Percentiles rank a stretch among this genome's conserved stretches.
Evolutionary conservation across 1,139 yeast genomes (phyloP).

Genomic region (Sugiyamaella novakii): DNA sequence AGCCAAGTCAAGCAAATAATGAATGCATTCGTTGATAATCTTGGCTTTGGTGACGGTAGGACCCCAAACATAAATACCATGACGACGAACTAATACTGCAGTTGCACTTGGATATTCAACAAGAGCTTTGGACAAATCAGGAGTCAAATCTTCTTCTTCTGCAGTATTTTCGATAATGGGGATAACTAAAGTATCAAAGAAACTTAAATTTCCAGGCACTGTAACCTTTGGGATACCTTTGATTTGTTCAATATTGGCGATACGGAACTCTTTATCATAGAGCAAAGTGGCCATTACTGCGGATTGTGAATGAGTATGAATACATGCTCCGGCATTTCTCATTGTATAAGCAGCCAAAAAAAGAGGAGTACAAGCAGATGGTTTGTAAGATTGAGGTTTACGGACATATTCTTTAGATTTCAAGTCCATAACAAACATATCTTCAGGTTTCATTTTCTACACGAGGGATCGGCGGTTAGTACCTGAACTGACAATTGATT

Average conservation of each 20-base stretch:
- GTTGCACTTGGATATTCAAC: conserved; percentile 70
- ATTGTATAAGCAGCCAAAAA: conserved; percentile 74
- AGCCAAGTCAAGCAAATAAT: conserved; percentile 82
- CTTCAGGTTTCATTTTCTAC: conserved; percentile 68
- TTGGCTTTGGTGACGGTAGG: conserved; percentile 91
- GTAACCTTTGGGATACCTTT: conserved; percentile 81
- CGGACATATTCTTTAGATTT: conserved; percentile 58
- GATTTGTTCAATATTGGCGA: conserved; percentile 85
- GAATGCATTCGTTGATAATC: conserved; percentile 89
- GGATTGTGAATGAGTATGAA: conserved; percentile 87
- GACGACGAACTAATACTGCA: conserved; percentile 89
- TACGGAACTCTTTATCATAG: conserved; percentile 69
- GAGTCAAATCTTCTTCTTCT: conserved; percentile 80
- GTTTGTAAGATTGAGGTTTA: conserved; percentile 68
- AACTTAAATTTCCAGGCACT: conserved; percentile 68
- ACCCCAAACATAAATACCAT: conserved; percentile 97
- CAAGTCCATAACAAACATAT: conserved; percentile 75
- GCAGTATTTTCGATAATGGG: conserved; percentile 93
- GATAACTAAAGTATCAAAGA: conserved; percentile 72
- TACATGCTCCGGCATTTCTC: conserved; percentile 87
- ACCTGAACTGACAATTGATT: no score
- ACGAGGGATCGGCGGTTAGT: not conserved
- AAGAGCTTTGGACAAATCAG: conserved; percentile 63
- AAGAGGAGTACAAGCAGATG: conserved; percentile 91
- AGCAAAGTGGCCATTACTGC: conserved; percentile 82